Evolutionary conservation across 2,329 filamentous ascomycete genomes (phyloP).

Genomic region (Pseudogymnoascus verrucosus): DNA sequence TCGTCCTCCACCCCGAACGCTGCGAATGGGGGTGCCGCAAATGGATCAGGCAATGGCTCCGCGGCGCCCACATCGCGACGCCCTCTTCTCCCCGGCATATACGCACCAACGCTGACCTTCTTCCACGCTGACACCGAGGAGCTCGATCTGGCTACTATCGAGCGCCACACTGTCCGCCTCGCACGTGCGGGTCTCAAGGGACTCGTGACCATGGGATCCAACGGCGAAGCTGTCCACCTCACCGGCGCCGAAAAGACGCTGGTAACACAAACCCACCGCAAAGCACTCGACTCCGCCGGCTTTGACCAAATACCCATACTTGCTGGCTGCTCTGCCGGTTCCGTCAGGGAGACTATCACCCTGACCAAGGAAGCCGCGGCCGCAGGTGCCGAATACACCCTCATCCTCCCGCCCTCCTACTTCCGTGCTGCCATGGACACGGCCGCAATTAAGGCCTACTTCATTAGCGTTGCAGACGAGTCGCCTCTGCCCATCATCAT

Average conservation of each 20-base stretch:
- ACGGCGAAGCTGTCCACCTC: constrained; percentile 82
- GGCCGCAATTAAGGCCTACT: constrained; percentile 66
- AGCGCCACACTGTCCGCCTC: constrained; percentile 72
- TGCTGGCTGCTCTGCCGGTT: constrained; percentile 73
- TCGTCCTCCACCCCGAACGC: neutral
- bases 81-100: constrained; percentile 71
- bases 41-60: constrained; percentile 26
- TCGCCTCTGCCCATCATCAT: constrained; percentile 72
- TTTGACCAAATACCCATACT: constrained; percentile 72
- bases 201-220: constrained; percentile 81
- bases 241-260: constrained; percentile 67
- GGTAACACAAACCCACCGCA: constrained; percentile 69
- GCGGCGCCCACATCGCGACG: constrained; percentile 32
- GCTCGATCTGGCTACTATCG: constrained; percentile 70
- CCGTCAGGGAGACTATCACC: constrained; percentile 71
- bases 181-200: constrained; percentile 71
- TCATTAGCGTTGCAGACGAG: constrained; percentile 56
- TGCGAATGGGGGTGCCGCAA: constrained; percentile 6
- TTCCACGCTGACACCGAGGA: constrained; percentile 80
- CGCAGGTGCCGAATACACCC: constrained; percentile 70
- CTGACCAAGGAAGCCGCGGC: constrained; percentile 57
- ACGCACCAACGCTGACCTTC: constrained; percentile 85
- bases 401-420: constrained; percentile 76
- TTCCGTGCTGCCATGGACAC: constrained; percentile 67
- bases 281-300: constrained; percentile 73